Evolutionary conservation across 805 yeast genomes (phyloP).

Genomic region (Geotrichum ghanense): DNA sequence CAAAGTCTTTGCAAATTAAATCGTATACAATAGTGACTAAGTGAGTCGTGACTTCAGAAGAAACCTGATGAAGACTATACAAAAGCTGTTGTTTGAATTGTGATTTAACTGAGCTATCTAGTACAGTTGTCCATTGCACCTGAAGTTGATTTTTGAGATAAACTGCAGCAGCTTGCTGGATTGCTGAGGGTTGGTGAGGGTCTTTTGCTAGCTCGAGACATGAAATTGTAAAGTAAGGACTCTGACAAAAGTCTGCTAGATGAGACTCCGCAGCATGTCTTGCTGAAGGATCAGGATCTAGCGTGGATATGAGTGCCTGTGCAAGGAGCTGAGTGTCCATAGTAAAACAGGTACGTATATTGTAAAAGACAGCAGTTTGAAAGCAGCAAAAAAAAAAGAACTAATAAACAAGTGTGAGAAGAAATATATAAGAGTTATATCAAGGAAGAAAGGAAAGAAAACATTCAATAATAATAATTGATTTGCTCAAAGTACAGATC

Average conservation of each 20-base stretch:
- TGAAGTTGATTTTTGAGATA: background rate
- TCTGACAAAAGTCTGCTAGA: background rate
- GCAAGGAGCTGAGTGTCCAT: background rate
- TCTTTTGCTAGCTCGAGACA: background rate
- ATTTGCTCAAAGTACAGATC: no score
- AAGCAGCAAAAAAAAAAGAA: no score
- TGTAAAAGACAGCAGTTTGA: no score
- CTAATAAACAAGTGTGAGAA: no score
- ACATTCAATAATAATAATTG: no score
- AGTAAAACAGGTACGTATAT: no score
- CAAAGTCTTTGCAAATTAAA: background rate
- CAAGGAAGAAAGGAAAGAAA: no score
- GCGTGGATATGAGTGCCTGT: background rate
- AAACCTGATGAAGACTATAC: background rate
- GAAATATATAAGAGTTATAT: no score
- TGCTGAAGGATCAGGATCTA: background rate
- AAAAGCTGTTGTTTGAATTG: background rate
- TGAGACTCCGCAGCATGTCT: background rate
- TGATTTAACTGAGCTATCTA: background rate
- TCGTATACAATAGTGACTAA: background rate
- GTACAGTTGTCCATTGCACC: background rate
- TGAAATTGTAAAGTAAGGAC: background rate
- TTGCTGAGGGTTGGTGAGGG: background rate
- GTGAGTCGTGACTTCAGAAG: background rate
- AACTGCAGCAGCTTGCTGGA: background rate